These are phyloP conservation scores for Claviceps lovelessii DNA, from an alignment of 2,329 filamentous ascomycete genomes.

Conservation along the genomic window DNA sequence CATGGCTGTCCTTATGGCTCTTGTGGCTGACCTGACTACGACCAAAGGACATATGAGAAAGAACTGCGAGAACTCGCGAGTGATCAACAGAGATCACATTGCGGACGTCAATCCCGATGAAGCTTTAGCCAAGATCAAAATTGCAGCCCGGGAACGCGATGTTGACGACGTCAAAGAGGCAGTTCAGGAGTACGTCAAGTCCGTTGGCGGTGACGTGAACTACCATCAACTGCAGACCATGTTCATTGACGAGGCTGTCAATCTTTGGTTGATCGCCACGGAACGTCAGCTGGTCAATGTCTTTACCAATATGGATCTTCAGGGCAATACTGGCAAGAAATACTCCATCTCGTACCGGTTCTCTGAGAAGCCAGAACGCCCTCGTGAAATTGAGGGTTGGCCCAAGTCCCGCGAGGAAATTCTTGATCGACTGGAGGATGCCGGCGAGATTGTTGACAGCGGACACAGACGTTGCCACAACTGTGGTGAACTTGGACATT, in stretches of 20 bases:
- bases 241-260: conserved; percentile 39
- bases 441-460: conserved; percentile 47
- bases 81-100: conserved; percentile 38
- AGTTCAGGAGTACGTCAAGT: conserved; percentile 47
- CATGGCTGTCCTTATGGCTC: neutral
- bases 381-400: conserved; percentile 45
- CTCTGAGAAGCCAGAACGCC: conserved; percentile 39
- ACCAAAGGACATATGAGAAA: conserved; percentile 37
- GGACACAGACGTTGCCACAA: conserved; percentile 47
- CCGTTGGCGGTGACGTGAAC: conserved; percentile 36
- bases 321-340: conserved; percentile 52
- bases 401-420: conserved; percentile 46
- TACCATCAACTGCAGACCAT: conserved; percentile 46
- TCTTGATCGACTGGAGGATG: conserved; percentile 46
- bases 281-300: conserved; percentile 42
- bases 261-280: conserved; percentile 47
- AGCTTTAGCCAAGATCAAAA: conserved; percentile 43
- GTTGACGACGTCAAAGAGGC: conserved; percentile 48
- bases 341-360: conserved; percentile 51
- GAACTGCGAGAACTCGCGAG: conserved; percentile 45
- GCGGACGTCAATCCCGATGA: conserved; percentile 35
- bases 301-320: conserved; percentile 57
- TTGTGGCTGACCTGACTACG: conserved; percentile 10
- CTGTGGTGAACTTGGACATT: conserved; percentile 51
- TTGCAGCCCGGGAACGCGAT: conserved; percentile 39